A percentile compares a stretch with the other conserved stretches of the same genome.
phyloP scores from a whole-genome alignment of 2,329 filamentous ascomycete species.

The Penicillium sp. region DNA sequence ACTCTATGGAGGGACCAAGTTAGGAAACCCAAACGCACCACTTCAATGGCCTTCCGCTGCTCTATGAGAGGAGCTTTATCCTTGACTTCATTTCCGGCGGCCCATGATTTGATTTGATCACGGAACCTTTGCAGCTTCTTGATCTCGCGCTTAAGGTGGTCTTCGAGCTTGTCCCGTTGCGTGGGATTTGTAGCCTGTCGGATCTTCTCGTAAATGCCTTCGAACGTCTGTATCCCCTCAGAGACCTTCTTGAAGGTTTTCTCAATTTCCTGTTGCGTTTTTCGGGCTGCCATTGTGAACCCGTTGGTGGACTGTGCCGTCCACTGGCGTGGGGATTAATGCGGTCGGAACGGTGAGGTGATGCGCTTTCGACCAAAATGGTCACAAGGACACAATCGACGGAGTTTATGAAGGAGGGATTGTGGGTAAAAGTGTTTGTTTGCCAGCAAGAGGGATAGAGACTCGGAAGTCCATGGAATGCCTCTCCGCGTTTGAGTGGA shows the following conservation, averaged over 20 bases:
- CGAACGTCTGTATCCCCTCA: constrained; percentile 89
- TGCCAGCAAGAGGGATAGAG: constrained; percentile 11
- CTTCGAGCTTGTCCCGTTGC: constrained; percentile 97
- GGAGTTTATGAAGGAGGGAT: neutral
- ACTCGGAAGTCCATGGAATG: constrained; percentile 17
- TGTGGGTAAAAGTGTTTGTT: constrained; percentile 4
- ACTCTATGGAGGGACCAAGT: neutral
- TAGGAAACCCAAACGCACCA: constrained; percentile 55
- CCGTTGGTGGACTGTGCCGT: constrained; percentile 26
- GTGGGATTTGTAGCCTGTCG: constrained; percentile 86
- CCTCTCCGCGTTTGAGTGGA: constrained; percentile 20
- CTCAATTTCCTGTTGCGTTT: constrained; percentile 96
- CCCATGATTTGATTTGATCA: constrained; percentile 99
- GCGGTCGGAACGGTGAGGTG: constrained; percentile 15
- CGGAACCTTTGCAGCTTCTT: constrained; percentile 98
- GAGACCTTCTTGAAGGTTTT: constrained; percentile 99
- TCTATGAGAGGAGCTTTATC: constrained; percentile 95
- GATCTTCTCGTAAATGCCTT: constrained; percentile 97
- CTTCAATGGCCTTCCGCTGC: constrained; percentile 94
- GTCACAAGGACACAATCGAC: constrained; percentile 10
- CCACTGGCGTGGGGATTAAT: constrained; percentile 22
- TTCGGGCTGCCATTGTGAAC: constrained; percentile 80
- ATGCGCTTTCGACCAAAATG: constrained; percentile 10
- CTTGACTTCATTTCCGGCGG: constrained; percentile 97
- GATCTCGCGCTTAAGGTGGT: constrained; percentile 98